Base-by-base conservation (phyloP, 139 green algal genomes). In the Diplosphaera chodatii region DNA sequence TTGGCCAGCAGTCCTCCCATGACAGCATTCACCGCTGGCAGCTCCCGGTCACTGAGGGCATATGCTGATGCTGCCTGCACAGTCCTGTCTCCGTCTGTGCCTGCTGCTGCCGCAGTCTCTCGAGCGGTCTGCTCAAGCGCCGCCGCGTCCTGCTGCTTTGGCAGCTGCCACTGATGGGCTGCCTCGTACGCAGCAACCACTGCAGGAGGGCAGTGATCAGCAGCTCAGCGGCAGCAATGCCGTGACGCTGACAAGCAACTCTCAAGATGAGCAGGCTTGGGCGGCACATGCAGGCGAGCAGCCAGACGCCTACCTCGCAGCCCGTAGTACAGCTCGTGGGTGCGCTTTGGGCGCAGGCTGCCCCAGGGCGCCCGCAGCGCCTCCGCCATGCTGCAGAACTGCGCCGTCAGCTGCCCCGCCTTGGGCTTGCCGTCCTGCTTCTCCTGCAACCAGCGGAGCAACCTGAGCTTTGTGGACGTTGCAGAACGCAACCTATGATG, bases 1-100 rank as follows among this genome's bases (percentile, higher is more conserved):
- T 97, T 95, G 2, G 85, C 89, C 28, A 96, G 72, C 28, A 95
- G 77, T 21, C 93, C 93, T 0, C 93, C 93, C 32, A 96, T 70
- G 13, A 98, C 74, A 4, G 93, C 85, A 56, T 81, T 84, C 29
- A 92, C 62, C 30, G 67, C 59, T 22, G 74, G 67, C 59, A 78
- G 37, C 10, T 64, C 62, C 18, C 55, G 25, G 4, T 21, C n/a
- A 16, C 33, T 20, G 1, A 30, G n/a, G 16, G 40, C 59, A 67
- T 63, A 71, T 40, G 70, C 74, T 30, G 69, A 10, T 59, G 48
- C 48, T 3, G 18, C 48, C 48, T 18, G 48, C 48, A 18, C 48
- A 27, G 48, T 59, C 48, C 18, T 23, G 16, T 59, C 48, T 25
- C 13, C 16, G 4, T 59, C 16, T 25, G 48, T 59, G 13, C 48